These are phyloP conservation scores for Lophiostoma macrostomum DNA, from an alignment of 495 filamentous ascomycete species.

Conservation along the genomic window DNA sequence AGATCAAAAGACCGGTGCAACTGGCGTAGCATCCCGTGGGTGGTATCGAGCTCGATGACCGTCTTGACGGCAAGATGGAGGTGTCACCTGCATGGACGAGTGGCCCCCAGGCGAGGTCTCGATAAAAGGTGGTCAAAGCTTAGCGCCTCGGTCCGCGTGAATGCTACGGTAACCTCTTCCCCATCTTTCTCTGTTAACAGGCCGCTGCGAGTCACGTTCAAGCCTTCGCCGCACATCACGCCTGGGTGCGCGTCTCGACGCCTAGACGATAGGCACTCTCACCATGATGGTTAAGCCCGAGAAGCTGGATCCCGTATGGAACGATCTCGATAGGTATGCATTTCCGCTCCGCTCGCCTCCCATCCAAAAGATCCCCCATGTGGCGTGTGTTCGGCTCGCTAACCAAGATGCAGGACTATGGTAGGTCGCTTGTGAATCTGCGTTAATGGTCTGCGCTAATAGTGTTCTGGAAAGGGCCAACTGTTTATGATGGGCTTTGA, in stretches of 20 bases:
- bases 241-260: conserved; percentile 14
- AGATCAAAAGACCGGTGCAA: not conserved
- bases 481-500: conserved; percentile 96
- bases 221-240: conserved; percentile 19
- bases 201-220: conserved; percentile 25
- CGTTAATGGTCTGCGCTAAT: conserved; percentile 20
- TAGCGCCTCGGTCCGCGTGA: conserved; percentile 14
- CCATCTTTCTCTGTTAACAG: conserved; percentile 23
- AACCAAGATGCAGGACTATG: conserved; percentile 31
- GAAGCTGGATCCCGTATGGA: conserved; percentile 65
- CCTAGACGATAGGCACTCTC: conserved; percentile 10
- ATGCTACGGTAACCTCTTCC: conserved; percentile 23
- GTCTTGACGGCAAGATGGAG: conserved; percentile 2
- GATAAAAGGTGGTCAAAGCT: conserved; percentile 19
- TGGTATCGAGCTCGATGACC: conserved; percentile 18
- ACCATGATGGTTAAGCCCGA: conserved; percentile 41
- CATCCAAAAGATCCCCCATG: conserved; percentile 4
- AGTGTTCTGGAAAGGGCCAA: conserved; percentile 55
- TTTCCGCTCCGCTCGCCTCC: conserved; percentile 27
- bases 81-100: conserved; percentile 14
- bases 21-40: conserved; percentile 17
- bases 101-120: conserved; percentile 8
- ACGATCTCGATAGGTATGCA: conserved; percentile 54
- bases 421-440: conserved; percentile 18
- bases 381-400: conserved; percentile 16